Base-by-base conservation (phyloP, 306 rosid species). In the Hylodesmum podocarpum region DNA sequence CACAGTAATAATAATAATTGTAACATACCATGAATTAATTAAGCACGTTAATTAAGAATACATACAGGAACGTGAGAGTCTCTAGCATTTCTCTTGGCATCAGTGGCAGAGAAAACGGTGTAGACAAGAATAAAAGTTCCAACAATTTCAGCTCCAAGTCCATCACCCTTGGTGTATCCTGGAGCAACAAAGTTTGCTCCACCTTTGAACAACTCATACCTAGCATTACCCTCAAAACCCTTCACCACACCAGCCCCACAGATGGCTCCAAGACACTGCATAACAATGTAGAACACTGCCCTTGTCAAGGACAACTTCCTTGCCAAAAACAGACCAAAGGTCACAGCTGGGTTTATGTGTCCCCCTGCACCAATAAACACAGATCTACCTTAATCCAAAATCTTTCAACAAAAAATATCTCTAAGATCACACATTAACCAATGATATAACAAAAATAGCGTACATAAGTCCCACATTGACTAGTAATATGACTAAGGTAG, bases 61-160 rank as follows among this genome's bases (percentile, higher is more conserved):
- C 94, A 28, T 85, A 93, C 96, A 67, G 98, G 98, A 78, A 93
- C 98, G 28, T 93, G 96, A 81, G 98, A 91, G 85, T 93, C 98
- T 72, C 97, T 82, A 21, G 97, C 96, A 5, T 76, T 93, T 80
- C 97, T 87, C 87, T 93, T 93, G 74, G 98, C 98, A 71, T 93
- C 98, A 54, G 97, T 93, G 40, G 97, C 98, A 21, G 98, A 93
- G 91, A 91, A 92, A 73, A 92, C 97, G 11, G 97, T 92, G 96
- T 90, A 92, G 31, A 91, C 96, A 58, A 93, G 98, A 59, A 93
- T 78, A 62, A 93, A 93, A 22, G 98, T 93, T 14, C 98, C 98
- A 19, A 93, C 69, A 71, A 93, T 93, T 83, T 93, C 95, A 44
- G 96, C 96, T 15, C 98, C 96, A 33, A 93, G 97, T 7, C 90